Conservation (phyloP, 805 yeast species). For the Saturnispora sekii region DNA sequence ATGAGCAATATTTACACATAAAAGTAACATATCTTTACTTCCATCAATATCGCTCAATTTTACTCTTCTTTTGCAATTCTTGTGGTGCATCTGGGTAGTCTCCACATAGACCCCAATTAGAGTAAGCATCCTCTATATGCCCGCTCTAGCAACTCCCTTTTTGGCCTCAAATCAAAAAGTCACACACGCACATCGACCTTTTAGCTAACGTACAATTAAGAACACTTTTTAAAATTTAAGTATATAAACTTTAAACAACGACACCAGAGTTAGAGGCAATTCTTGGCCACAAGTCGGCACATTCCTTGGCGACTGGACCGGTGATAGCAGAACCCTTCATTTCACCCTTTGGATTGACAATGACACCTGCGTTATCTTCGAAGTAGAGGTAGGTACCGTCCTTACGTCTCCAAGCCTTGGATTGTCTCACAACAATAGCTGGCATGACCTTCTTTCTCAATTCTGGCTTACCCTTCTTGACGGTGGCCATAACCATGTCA, state of each 20-base stretch:
- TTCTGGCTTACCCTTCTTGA: constrained; percentile 99
- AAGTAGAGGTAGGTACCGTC: constrained; percentile 99
- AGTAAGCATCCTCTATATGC: no score
- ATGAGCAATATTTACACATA: no score
- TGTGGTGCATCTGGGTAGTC: no score
- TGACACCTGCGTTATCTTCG: constrained; percentile 99
- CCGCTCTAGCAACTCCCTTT: no score
- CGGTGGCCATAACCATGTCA: constrained; percentile 99
- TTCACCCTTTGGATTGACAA: constrained; percentile 99
- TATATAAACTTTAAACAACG: constrained; percentile 67
- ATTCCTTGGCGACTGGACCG: constrained; percentile 99
- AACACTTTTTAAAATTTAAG: background rate
- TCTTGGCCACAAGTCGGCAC: constrained; percentile 99
- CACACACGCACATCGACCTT: no score
- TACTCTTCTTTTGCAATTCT: no score
- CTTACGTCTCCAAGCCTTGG: constrained; percentile 99
- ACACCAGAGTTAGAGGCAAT: constrained; percentile 99
- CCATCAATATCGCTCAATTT: no score
- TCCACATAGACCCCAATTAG: no score
- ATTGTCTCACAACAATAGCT: constrained; percentile 98
- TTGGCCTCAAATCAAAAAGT: no score
- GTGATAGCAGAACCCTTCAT: constrained; percentile 99
- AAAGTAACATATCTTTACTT: no score
- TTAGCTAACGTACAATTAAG: no score
- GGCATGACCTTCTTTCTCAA: constrained; percentile 99